Base-by-base conservation (phyloP, 208 protist genomes). In the Acanthamoeba triangularis region DNA sequence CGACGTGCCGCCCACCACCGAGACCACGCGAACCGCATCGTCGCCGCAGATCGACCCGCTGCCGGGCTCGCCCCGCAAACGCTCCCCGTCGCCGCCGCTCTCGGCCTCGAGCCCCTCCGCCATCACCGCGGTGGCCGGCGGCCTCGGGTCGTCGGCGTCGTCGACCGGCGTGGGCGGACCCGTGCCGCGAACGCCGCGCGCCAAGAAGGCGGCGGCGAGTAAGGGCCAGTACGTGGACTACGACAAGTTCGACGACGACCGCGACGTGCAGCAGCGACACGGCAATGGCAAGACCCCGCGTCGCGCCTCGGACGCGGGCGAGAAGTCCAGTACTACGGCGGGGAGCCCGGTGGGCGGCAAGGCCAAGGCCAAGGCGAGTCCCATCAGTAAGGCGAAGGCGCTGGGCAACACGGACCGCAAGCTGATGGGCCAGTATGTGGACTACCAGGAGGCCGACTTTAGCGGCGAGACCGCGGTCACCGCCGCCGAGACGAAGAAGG, bases 141-240 rank as follows among this genome's bases (percentile, higher is more conserved):
- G 20, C 10, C 49, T 54, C 49, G 49, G 49, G 8, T 54, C 49
- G 49, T 54, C 49, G n/a, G 61, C 61, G 8, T 80, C 72, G 72
- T 20, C 35, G 13, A 28, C 18, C n/a, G 72, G 72, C 33, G n/a
- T n/a, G n/a, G 72, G 35, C 5, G 37, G 35, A 35, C 28, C 28
- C 33, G 11, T n/a, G 13, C 72, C 72, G 28, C 72, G 72, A 11
- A 37, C 11, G 3, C 11, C 33, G 72, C 11, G n/a, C 72, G 35
- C 33, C 72, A 80, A 80, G 37, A 80, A 80, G 72, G 72, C 72
- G 20, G 61, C 61, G 61, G n/a, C 61, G 61, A 23, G n/a, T 6
- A 69, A 69, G 61, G 20, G 61, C 25, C 72, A 80, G 30, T 80
- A 80, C 37, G 72, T 80, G 6, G 72, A 80, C n/a, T 80, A 80